Evolutionary conservation across 768 basidiomycete species (phyloP).

Genomic region (Tulasnella sp.): DNA sequence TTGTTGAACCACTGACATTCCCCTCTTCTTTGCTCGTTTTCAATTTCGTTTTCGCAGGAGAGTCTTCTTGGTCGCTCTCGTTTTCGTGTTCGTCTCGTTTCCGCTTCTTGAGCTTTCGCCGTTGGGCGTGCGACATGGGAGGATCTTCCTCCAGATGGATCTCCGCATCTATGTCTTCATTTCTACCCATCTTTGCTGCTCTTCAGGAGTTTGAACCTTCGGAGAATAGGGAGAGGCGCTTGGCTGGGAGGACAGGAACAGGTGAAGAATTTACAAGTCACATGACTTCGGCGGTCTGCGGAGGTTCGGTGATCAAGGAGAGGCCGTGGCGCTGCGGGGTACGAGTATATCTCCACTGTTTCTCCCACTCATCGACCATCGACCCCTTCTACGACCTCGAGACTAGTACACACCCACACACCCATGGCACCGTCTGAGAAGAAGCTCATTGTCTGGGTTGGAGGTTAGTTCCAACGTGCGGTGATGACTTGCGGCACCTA

Average conservation of each 20-base stretch:
- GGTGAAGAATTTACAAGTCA: background rate
- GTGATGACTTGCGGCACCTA: background rate
- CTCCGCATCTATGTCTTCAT: constrained; percentile 35
- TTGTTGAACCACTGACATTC: background rate
- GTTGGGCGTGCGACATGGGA: constrained; percentile 71
- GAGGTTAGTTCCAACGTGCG: background rate
- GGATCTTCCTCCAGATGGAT: constrained; percentile 37
- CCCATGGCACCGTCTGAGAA: background rate
- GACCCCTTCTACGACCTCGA: background rate
- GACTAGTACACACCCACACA: background rate
- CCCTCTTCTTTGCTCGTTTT: constrained; percentile 38
- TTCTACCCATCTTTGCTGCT: background rate
- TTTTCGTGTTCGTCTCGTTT: constrained; percentile 22
- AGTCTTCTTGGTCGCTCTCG: background rate
- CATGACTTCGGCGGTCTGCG: background rate
- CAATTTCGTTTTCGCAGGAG: constrained; percentile 46
- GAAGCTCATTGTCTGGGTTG: constrained; percentile 7
- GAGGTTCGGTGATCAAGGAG: background rate
- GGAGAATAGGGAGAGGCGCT: background rate
- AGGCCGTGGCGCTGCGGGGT: background rate
- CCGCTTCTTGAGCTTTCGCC: constrained; percentile 41
- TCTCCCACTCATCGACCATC: background rate
- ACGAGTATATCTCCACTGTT: background rate
- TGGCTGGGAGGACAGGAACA: background rate
- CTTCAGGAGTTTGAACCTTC: background rate